A percentile compares a stretch with the other conserved stretches of the same genome.
These are phyloP conservation scores for Alternaria sp. DNA, from an alignment of 2,329 filamentous ascomycete species.

Conservation along the genomic window DNA sequence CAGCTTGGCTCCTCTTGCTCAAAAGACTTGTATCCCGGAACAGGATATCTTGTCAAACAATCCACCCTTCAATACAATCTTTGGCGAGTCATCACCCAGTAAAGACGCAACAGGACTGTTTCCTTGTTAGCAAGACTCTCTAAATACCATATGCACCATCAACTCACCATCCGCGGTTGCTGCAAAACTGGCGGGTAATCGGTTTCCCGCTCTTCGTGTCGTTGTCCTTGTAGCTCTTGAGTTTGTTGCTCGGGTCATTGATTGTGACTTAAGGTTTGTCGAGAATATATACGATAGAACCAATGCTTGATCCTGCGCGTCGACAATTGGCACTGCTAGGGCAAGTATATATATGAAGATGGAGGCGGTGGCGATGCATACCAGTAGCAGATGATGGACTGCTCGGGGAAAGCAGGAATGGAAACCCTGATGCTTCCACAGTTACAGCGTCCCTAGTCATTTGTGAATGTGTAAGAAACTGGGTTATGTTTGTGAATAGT, in stretches of 20 bases:
- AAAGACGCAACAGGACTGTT: constrained; percentile 36
- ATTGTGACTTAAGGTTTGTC: constrained; percentile 32
- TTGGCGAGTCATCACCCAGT: constrained; percentile 22
- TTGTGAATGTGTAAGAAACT: constrained; percentile 5
- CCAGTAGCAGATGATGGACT: constrained; percentile 45
- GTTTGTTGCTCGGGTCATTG: constrained; percentile 27
- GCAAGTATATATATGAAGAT: not conserved
- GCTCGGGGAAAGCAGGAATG: constrained; percentile 31
- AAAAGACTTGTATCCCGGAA: constrained; percentile 28
- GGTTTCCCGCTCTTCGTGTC: constrained; percentile 42
- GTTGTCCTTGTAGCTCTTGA: constrained; percentile 41
- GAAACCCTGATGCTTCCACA: constrained; percentile 41
- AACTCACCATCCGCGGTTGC: constrained; percentile 43
- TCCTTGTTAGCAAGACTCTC: constrained; percentile 7
- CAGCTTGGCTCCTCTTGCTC: constrained; percentile 35
- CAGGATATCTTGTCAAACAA: constrained; percentile 36
- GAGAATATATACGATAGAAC: constrained; percentile 36
- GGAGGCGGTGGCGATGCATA: constrained; percentile 7
- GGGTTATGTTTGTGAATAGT: not conserved
- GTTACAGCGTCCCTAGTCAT: constrained; percentile 46
- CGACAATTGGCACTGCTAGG: constrained; percentile 40
- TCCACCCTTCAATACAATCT: constrained; percentile 38
- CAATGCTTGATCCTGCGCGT: constrained; percentile 34
- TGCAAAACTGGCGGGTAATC: constrained; percentile 41
- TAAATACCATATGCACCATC: not conserved